Percentiles rank a stretch among this genome's conserved stretches.
Conservation (phyloP, 805 yeast genomes). For the Zygosaccharomyces gambellarensis region DNA sequence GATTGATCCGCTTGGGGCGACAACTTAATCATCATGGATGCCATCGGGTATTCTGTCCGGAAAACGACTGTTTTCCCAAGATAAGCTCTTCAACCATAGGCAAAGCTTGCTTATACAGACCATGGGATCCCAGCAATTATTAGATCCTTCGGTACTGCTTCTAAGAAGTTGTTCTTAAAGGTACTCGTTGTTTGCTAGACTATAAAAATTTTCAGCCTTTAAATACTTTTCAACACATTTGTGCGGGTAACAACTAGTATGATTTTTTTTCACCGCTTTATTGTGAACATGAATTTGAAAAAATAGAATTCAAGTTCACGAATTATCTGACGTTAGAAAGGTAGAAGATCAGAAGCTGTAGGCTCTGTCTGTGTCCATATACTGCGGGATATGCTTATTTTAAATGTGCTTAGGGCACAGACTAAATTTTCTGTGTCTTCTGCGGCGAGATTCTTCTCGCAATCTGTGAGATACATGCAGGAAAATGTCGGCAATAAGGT, state of each 20-base stretch:
- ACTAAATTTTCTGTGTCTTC: not conserved
- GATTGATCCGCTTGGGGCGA: conserved; percentile 40
- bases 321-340: not conserved
- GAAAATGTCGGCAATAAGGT: not conserved
- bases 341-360: not conserved
- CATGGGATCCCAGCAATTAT: no score
- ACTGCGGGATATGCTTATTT: conserved; percentile 1
- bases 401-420: conserved; percentile 4
- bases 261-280: not conserved
- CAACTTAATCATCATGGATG: conserved; percentile 35
- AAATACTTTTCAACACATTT: not conserved
- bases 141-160: no score
- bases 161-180: no score
- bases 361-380: not conserved
- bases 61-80: conserved; percentile 9
- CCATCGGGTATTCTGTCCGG: conserved; percentile 4
- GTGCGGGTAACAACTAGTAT: conserved; percentile 1
- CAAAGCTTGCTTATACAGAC: no score
- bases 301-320: not conserved
- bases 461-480: conserved; percentile 9
- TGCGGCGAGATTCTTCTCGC: conserved; percentile 9
- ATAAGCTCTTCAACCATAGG: not conserved
- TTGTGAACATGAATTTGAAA: not conserved
- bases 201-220: conserved; percentile 2
- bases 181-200: not conserved